phyloP scores from a whole-genome alignment of 805 yeast species.

The Wickerhamiella qilinensis region DNA sequence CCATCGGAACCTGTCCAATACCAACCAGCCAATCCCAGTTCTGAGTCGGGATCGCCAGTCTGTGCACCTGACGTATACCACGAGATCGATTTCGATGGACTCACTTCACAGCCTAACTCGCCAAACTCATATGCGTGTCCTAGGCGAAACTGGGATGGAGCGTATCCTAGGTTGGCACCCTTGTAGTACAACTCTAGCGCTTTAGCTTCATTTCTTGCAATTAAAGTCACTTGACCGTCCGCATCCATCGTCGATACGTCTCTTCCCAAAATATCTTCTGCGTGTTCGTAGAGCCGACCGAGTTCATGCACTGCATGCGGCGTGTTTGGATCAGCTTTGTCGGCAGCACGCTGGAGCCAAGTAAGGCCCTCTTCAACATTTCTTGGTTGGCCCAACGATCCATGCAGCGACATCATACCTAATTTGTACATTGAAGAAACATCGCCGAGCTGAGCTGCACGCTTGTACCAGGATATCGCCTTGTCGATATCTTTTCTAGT shows the following conservation, averaged over 20 bases:
- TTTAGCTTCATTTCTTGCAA: constrained; percentile 19
- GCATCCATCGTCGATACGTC: constrained; percentile 8
- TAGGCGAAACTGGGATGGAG: constrained; percentile 52
- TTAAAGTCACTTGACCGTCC: constrained; percentile 10
- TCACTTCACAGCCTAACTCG: constrained; percentile 32
- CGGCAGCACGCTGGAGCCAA: constrained; percentile 38
- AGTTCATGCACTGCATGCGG: constrained; percentile 45
- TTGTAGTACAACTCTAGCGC: constrained; percentile 39
- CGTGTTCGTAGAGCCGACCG: constrained; percentile 32
- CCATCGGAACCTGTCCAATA: constrained; percentile 57
- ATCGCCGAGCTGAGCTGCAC: constrained; percentile 47
- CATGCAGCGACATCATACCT: constrained; percentile 46
- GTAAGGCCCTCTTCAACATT: constrained; percentile 29
- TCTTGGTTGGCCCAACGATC: constrained; percentile 26
- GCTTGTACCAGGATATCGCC: constrained; percentile 38
- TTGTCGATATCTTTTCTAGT: constrained; percentile 27
- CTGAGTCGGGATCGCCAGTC: constrained; percentile 48
- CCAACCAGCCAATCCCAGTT: constrained; percentile 66
- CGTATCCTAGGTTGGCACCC: constrained; percentile 36
- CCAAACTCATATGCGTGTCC: constrained; percentile 68
- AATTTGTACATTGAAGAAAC: constrained; percentile 58
- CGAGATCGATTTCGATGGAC: constrained; percentile 44
- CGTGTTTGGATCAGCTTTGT: constrained; percentile 26
- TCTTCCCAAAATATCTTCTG: background rate
- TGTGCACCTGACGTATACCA: constrained; percentile 63